Evolutionary conservation across 192 early-diverging fungal genomes (phyloP).

Genomic region (Phycomyces nitens): DNA sequence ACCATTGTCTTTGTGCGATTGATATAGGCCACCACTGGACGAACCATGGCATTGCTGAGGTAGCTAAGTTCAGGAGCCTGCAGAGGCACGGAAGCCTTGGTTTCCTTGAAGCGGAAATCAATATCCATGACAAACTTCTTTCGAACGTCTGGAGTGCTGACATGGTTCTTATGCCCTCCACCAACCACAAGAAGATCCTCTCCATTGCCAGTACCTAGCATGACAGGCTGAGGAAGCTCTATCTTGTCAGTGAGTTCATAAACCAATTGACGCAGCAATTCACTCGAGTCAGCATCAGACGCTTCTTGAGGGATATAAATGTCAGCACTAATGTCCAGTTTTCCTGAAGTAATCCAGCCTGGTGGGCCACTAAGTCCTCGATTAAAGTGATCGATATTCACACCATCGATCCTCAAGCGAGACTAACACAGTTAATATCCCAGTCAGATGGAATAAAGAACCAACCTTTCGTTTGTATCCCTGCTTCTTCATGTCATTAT

Average conservation of each 20-base stretch:
- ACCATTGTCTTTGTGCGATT: constrained; percentile 87
- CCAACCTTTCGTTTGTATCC: constrained; percentile 43
- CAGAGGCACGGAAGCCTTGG: constrained; percentile 86
- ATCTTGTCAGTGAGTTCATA: constrained; percentile 71
- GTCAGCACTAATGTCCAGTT: constrained; percentile 75
- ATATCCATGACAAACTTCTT: constrained; percentile 65
- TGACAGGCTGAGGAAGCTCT: constrained; percentile 50
- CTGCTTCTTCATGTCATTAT: constrained; percentile 33
- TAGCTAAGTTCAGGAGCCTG: constrained; percentile 67
- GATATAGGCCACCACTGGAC: constrained; percentile 93
- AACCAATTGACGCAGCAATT: constrained; percentile 59
- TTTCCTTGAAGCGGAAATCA: constrained; percentile 84
- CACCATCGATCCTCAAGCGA: constrained; percentile 81
- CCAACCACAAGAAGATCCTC: constrained; percentile 46
- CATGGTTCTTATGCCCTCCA: constrained; percentile 24
- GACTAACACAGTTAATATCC: constrained; percentile 33
- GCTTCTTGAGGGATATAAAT: constrained; percentile 60
- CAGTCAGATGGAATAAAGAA: neutral
- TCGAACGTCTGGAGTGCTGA: constrained; percentile 16
- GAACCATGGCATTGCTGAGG: constrained; percentile 78
- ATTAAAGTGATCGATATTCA: constrained; percentile 91
- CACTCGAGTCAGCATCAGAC: constrained; percentile 34
- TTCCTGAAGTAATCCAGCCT: constrained; percentile 91
- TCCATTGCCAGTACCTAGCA: constrained; percentile 43
- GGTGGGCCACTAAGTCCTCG: constrained; percentile 80